These are phyloP conservation scores for Pestalotiopsis fici DNA, from an alignment of 2,329 filamentous ascomycete species.

Conservation along the genomic window DNA sequence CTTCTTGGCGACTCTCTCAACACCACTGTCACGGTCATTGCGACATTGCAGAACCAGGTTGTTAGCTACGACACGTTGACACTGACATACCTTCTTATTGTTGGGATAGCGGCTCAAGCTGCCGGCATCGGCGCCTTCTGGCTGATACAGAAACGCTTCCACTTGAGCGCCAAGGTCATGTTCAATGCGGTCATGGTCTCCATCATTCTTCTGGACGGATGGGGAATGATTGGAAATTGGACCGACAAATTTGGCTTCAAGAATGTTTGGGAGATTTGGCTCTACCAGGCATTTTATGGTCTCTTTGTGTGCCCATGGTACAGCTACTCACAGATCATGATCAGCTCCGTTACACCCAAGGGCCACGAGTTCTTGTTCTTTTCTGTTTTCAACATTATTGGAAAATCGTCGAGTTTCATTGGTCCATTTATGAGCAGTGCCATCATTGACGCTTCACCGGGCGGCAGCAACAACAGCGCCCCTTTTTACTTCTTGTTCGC, in stretches of 20 bases:
- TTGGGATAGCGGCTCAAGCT: constrained; percentile 64
- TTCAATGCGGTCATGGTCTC: constrained; percentile 64
- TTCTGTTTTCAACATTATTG: constrained; percentile 67
- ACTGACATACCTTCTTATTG: constrained; percentile 66
- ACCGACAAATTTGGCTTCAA: constrained; percentile 45
- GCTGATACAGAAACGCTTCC: constrained; percentile 59
- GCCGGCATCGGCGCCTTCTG: constrained; percentile 65
- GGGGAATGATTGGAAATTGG: constrained; percentile 50
- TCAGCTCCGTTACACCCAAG: constrained; percentile 67
- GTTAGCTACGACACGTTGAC: constrained; percentile 66
- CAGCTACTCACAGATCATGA: constrained; percentile 71
- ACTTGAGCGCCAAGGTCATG: constrained; percentile 66
- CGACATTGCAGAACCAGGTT: constrained; percentile 64
- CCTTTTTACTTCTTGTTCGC: constrained; percentile 69
- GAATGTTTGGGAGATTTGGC: constrained; percentile 46
- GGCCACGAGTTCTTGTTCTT: constrained; percentile 74
- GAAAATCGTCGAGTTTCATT: constrained; percentile 69
- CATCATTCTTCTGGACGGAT: constrained; percentile 59
- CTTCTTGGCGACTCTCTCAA: constrained; percentile 70
- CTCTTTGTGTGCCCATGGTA: constrained; percentile 71
- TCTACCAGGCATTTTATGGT: constrained; percentile 59
- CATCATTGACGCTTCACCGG: constrained; percentile 64
- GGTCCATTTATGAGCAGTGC: constrained; percentile 69
- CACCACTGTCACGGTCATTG: constrained; percentile 69
- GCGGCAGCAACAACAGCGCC: constrained; percentile 55